Conservation (phyloP, 2,329 filamentous ascomycete species). For the Rutstroemia sp. region DNA sequence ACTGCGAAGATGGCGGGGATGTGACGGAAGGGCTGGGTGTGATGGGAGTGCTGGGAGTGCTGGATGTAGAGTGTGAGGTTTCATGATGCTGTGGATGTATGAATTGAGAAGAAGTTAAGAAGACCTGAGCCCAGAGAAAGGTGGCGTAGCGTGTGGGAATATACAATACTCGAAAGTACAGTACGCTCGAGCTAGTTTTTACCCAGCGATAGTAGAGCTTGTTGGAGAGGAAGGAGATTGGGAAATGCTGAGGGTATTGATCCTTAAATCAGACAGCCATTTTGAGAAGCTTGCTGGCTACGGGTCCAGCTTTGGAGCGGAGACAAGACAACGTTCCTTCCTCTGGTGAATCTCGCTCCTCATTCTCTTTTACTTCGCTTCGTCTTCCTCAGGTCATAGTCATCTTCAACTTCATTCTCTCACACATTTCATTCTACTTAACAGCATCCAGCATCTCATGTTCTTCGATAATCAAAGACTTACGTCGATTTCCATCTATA, state of each 20-base stretch:
- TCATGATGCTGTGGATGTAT: too few species aligned
- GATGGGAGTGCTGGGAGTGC: background rate
- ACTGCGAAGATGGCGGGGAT: background rate
- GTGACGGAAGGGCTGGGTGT: background rate
- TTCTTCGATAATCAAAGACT: conserved; percentile 32
- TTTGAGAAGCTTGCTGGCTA: background rate
- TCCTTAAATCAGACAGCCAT: too few species aligned
- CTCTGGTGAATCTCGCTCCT: background rate
- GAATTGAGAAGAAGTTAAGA: too few species aligned
- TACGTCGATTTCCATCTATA: conserved; percentile 90
- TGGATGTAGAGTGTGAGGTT: background rate
- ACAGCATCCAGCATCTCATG: background rate
- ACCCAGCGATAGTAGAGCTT: too few species aligned
- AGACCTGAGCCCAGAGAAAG: too few species aligned
- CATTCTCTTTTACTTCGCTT: background rate
- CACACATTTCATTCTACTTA: background rate
- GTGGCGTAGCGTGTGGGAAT: too few species aligned
- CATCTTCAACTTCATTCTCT: background rate
- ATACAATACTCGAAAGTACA: too few species aligned
- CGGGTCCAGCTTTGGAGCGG: conserved; percentile 2
- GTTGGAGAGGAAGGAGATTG: too few species aligned
- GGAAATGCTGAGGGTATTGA: too few species aligned
- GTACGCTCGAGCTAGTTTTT: too few species aligned
- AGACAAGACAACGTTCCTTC: too few species aligned
- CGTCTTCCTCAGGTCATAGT: background rate